A percentile compares a stretch with the other conserved stretches of the same genome.
These are phyloP conservation scores for Fusarium nelsonii DNA, from an alignment of 2,329 filamentous ascomycete genomes.

Conservation along the genomic window DNA sequence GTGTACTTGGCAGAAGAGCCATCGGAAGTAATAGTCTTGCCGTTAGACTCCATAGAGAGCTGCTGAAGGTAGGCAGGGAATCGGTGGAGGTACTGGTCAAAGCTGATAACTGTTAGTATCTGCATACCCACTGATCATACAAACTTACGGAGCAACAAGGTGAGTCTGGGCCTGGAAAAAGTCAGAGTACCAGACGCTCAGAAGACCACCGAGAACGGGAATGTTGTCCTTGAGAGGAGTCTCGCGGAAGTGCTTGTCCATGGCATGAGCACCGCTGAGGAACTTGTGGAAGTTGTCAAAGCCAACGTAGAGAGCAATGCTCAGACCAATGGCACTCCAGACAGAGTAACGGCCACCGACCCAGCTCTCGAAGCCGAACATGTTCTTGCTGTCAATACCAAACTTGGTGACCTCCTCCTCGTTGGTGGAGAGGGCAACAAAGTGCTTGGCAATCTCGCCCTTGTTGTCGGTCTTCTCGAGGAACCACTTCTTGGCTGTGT, in stretches of 20 bases:
- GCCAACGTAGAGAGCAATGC: conserved; percentile 93
- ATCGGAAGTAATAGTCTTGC: conserved; percentile 94
- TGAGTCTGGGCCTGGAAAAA: conserved; percentile 99
- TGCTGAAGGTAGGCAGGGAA: conserved; percentile 99
- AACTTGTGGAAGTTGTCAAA: conserved; percentile 98
- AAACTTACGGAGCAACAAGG: conserved; percentile 88
- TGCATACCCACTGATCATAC: not conserved
- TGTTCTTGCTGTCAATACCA: conserved; percentile 98
- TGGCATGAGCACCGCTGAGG: conserved; percentile 91
- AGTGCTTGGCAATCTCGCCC: conserved; percentile 96
- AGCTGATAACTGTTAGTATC: conserved; percentile 62
- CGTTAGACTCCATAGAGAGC: conserved; percentile 99
- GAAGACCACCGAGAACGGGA: conserved; percentile 87
- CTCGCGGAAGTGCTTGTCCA: conserved; percentile 98
- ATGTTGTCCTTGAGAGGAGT: conserved; percentile 95
- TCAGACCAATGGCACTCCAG: conserved; percentile 97
- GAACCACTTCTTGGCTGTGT: conserved; percentile 98
- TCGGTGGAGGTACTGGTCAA: conserved; percentile 98
- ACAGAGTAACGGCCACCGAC: conserved; percentile 98
- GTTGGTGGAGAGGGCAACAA: conserved; percentile 97
- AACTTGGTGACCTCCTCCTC: conserved; percentile 96
- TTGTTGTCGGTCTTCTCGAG: conserved; percentile 80
- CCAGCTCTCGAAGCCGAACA: conserved; percentile 99
- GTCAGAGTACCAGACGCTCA: conserved; percentile 99
- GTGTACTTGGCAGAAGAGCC: conserved; percentile 95